These are phyloP conservation scores for Suhomyces emberorum DNA, from an alignment of 805 yeast species.

Conservation along the genomic window DNA sequence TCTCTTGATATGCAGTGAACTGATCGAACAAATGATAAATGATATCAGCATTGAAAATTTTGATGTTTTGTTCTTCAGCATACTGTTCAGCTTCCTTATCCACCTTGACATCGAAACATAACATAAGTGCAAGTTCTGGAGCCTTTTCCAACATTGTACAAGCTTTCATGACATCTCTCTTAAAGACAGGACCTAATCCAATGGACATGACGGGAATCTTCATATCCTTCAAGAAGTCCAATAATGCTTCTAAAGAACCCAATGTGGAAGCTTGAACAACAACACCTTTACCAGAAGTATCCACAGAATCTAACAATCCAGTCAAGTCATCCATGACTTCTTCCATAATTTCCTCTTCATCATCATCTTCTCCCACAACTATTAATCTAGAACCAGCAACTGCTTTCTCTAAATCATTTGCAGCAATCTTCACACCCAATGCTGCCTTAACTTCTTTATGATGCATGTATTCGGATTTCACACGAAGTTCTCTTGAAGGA, in stretches of 20 bases:
- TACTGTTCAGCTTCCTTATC: slow-evolving; percentile 99
- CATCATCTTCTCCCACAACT: slow-evolving; percentile 95
- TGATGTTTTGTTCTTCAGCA: slow-evolving; percentile 89
- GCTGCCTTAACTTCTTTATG: slow-evolving; percentile 99
- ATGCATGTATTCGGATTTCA: slow-evolving; percentile 94
- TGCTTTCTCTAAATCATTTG: slow-evolving; percentile 95
- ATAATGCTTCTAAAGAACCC: slow-evolving; percentile 95
- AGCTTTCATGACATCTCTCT: slow-evolving; percentile 98
- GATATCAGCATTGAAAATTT: slow-evolving; percentile 92
- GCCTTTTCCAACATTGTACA: slow-evolving; percentile 96
- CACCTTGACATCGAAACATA: slow-evolving; percentile 95
- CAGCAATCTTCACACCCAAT: slow-evolving; percentile 97
- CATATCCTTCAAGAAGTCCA: slow-evolving; percentile 96
- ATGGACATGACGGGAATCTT: slow-evolving; percentile 99
- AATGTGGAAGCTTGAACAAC: slow-evolving; percentile 97
- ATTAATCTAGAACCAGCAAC: slow-evolving; percentile 97
- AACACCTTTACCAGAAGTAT: slow-evolving; percentile 93
- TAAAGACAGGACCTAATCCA: slow-evolving; percentile 96
- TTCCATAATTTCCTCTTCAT: slow-evolving; percentile 95
- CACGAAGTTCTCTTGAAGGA: slow-evolving; percentile 91
- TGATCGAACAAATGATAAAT: slow-evolving; percentile 96
- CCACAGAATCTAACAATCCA: slow-evolving; percentile 91
- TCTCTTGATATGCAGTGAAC: slow-evolving; percentile 86
- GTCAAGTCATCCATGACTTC: slow-evolving; percentile 98
- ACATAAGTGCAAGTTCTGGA: slow-evolving; percentile 94